Conservation (phyloP, 2,329 filamentous ascomycete species). For the Penicillium griseofulvum region DNA sequence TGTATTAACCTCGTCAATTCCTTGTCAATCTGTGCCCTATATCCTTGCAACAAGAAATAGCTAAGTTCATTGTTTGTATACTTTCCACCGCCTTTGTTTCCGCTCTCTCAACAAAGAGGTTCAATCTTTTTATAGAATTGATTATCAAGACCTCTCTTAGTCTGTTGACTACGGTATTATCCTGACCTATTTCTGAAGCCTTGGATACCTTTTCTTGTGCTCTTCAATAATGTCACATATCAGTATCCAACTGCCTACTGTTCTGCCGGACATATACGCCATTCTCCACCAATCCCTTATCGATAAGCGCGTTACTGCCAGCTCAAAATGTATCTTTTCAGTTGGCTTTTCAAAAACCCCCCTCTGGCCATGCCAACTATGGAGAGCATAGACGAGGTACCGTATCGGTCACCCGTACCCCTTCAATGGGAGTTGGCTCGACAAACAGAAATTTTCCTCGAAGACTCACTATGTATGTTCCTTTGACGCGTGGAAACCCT, state of each 20-base stretch:
- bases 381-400: constrained; percentile 16
- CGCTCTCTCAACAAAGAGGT: not conserved
- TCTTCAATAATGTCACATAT: not conserved
- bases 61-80: not conserved
- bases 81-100: constrained; percentile 3
- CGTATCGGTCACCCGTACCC: constrained; percentile 55
- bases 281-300: constrained; percentile 18
- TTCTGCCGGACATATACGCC: not conserved
- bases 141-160: not conserved
- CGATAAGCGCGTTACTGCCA: constrained; percentile 20
- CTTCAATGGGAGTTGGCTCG: constrained; percentile 64
- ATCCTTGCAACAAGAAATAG: not conserved
- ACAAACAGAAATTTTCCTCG: constrained; percentile 69
- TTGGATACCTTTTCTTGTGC: not conserved
- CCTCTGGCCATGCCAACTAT: constrained; percentile 20
- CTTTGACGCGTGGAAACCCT: not conserved
- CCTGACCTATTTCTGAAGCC: not conserved
- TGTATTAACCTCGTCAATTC: not conserved
- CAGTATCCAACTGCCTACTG: not conserved
- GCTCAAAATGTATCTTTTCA: not conserved
- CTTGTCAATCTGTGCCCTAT: not conserved
- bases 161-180: not conserved
- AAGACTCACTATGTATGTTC: constrained; percentile 67
- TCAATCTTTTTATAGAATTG: not conserved
- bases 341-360: not conserved